These are phyloP conservation scores for Geotrichum australiense DNA, from an alignment of 1,139 yeast species.

Conservation along the genomic window DNA sequence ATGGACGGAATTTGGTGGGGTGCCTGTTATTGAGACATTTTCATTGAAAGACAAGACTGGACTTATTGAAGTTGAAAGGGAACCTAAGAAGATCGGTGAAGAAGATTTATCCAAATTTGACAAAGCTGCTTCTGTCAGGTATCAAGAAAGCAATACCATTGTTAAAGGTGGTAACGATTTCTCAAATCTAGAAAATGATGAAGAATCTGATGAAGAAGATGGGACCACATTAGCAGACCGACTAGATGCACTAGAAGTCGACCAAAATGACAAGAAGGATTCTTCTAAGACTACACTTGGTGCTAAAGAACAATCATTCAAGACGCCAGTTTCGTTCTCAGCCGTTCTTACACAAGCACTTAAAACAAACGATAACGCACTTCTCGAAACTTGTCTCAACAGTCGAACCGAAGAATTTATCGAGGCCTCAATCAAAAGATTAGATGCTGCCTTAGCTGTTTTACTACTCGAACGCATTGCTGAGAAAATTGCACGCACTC, in stretches of 20 bases:
- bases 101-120: constrained; percentile 49
- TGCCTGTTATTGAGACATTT: constrained; percentile 57
- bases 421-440: constrained; percentile 59
- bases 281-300: constrained; percentile 15
- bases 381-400: constrained; percentile 62
- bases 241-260: constrained; percentile 36
- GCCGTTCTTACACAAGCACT: constrained; percentile 38
- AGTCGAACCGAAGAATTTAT: constrained; percentile 67
- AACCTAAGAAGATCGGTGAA: constrained; percentile 20
- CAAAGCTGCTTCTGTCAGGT: constrained; percentile 56
- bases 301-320: neutral
- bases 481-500: constrained; percentile 68
- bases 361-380: constrained; percentile 36
- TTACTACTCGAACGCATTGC: constrained; percentile 73
- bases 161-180: constrained; percentile 42
- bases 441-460: constrained; percentile 70
- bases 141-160: constrained; percentile 62
- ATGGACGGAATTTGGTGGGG: constrained; percentile 68
- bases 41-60: constrained; percentile 44
- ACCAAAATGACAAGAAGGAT: constrained; percentile 21
- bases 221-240: constrained; percentile 38
- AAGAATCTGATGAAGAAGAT: constrained; percentile 31
- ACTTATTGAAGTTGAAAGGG: constrained; percentile 22
- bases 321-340: constrained; percentile 35
- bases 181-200: constrained; percentile 38